phyloP scores from a whole-genome alignment of 2,329 filamentous ascomycete genomes.

The Pezicula radicicola region DNA sequence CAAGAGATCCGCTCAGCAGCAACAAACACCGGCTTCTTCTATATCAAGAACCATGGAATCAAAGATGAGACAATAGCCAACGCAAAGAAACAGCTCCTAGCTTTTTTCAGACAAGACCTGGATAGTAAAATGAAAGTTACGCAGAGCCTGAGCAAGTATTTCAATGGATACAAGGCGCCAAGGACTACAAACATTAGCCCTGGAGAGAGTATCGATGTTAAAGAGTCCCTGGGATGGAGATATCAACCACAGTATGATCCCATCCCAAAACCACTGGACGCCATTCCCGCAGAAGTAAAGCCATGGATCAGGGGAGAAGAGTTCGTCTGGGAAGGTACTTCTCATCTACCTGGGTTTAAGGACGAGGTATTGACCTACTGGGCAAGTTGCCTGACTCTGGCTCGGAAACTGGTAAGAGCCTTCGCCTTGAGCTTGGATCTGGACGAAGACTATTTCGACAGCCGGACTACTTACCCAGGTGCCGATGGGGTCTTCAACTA shows the following conservation, averaged over 20 bases:
- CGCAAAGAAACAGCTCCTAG: slow-evolving; percentile 25
- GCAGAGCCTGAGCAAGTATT: slow-evolving; percentile 34
- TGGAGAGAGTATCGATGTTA: slow-evolving; percentile 45
- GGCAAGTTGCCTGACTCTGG: slow-evolving; percentile 43
- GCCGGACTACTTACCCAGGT: slow-evolving; percentile 48
- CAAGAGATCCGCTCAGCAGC: slow-evolving; percentile 35
- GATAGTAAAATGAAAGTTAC: slow-evolving; percentile 36
- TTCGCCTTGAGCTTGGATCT: slow-evolving; percentile 55
- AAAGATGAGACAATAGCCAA: slow-evolving; percentile 26
- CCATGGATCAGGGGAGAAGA: slow-evolving; percentile 43
- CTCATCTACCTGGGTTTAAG: slow-evolving; percentile 46
- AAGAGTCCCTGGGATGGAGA: slow-evolving; percentile 44
- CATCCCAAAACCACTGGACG: slow-evolving; percentile 33
- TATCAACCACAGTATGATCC: slow-evolving; percentile 53
- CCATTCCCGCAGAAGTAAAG: slow-evolving; percentile 40
- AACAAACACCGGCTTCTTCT: slow-evolving; percentile 44
- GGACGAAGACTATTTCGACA: slow-evolving; percentile 52
- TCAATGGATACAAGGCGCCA: slow-evolving; percentile 43
- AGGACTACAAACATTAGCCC: slow-evolving; percentile 45
- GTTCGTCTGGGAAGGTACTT: slow-evolving; percentile 49
- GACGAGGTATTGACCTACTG: slow-evolving; percentile 44
- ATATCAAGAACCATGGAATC: slow-evolving; percentile 42
- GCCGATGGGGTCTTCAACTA: slow-evolving; percentile 41
- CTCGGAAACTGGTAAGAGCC: slow-evolving; percentile 45
- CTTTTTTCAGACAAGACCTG: background rate